These are phyloP conservation scores for Scheffersomyces insectosa DNA, from an alignment of 1,139 yeast genomes.

Conservation along the genomic window DNA sequence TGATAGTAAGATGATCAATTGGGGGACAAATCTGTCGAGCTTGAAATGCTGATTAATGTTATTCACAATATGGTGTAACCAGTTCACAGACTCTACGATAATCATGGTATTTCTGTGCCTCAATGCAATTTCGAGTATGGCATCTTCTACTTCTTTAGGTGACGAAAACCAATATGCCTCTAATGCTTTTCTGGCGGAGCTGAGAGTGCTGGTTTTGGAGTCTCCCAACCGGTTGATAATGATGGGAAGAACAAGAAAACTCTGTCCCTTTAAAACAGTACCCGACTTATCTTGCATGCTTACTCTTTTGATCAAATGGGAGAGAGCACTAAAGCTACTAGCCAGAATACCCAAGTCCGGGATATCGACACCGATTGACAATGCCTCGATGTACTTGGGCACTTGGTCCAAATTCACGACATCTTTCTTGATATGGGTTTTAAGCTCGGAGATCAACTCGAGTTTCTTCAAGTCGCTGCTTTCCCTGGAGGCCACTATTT, in stretches of 20 bases:
- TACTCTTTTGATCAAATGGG: conserved; percentile 75
- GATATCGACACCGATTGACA: conserved; percentile 47
- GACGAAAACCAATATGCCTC: conserved; percentile 70
- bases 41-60: conserved; percentile 36
- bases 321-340: conserved; percentile 63
- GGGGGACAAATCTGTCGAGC: conserved; percentile 27
- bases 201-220: conserved; percentile 39
- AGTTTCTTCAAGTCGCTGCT: conserved; percentile 28
- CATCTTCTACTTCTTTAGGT: conserved; percentile 54
- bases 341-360: conserved; percentile 43
- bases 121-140: conserved; percentile 54
- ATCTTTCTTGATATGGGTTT: conserved; percentile 70
- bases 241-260: conserved; percentile 56
- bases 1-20: conserved; percentile 20
- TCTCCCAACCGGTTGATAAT: conserved; percentile 57
- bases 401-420: conserved; percentile 56
- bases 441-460: conserved; percentile 50
- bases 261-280: conserved; percentile 45
- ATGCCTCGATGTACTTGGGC: conserved; percentile 57
- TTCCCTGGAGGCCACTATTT: conserved; percentile 21
- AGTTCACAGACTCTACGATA: conserved; percentile 41
- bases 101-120: conserved; percentile 39
- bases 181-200: conserved; percentile 57
- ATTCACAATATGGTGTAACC: conserved; percentile 34
- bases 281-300: conserved; percentile 66